phyloP scores from a whole-genome alignment of 2,329 filamentous ascomycete species.

The Fusarium sacchari region DNA sequence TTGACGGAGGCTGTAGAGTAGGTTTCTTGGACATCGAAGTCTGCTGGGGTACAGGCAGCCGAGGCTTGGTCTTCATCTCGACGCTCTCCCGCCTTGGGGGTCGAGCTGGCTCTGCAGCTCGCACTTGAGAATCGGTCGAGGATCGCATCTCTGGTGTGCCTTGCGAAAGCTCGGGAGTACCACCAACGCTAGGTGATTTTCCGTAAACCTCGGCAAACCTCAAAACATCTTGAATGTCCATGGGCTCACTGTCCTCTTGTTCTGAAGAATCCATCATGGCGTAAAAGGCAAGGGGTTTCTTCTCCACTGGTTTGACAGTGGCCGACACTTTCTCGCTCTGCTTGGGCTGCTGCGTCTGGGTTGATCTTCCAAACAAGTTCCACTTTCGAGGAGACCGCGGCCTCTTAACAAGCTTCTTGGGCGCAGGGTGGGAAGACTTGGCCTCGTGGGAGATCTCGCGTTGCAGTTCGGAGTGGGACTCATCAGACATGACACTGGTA shows the following conservation, averaged over 20 bases:
- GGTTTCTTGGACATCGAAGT: constrained; percentile 3
- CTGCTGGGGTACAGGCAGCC: constrained; percentile 12
- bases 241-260: constrained; percentile 58
- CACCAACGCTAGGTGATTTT: constrained; percentile 29
- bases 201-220: constrained; percentile 58
- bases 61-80: constrained; percentile 11
- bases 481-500: constrained; percentile 66
- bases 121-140: constrained; percentile 11
- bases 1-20: neutral
- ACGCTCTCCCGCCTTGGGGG: neutral
- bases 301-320: constrained; percentile 59
- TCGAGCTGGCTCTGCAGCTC: constrained; percentile 2
- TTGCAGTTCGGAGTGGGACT: constrained; percentile 59
- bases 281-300: constrained; percentile 68
- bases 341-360: constrained; percentile 55
- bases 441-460: constrained; percentile 49
- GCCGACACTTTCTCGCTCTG: constrained; percentile 57
- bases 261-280: constrained; percentile 70
- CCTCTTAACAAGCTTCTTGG: constrained; percentile 67
- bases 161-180: constrained; percentile 27
- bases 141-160: constrained; percentile 27
- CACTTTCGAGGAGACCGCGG: constrained; percentile 68
- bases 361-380: constrained; percentile 69
- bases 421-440: constrained; percentile 41
- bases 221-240: constrained; percentile 57